Evolutionary conservation across 441 rosid genomes (phyloP), one percentile per base, ranked within the genome.

Genomic region (Metrosideros polymorpha): DNA sequence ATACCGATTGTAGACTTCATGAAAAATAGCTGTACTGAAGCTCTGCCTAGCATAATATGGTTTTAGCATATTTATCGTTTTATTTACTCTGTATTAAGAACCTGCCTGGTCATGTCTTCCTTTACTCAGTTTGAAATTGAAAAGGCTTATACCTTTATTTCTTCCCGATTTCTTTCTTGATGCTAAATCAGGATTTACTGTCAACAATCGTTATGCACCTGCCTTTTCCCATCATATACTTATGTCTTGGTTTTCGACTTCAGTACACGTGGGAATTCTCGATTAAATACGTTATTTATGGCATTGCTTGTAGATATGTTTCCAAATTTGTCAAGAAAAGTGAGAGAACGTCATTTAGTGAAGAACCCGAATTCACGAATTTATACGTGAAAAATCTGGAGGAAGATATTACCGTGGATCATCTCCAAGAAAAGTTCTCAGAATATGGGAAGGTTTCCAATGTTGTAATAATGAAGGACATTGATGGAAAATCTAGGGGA

Each of bases 301-400:
- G 13, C 39, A 53, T 85, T 83, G 54, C 53, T 83, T 82, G 25
- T 87, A 95, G 98, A 85, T 93, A 92, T 89, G 98, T 96, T 17
- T 88, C 93, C 15, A 94, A 94, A 89, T 97, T 97, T 87, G 89
- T 95, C 82, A 93, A 89, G 89, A 95, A 90, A 92, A 89, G 87
- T 84, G 94, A 94, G 45, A 92, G 99, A 87, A 88, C 86, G 42
- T 85, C 91, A 51, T 57, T 89, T 71, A 12, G 91, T 52, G 89
- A 87, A 75, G 90, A 91, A 85, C 88, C 88, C 32, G 88, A 89
- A 17, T 92, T 89, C 82, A 93, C 93, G 52, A 94, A 95, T 90
- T 89, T 96, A 39, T 96, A 94, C 85, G 95, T 96, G 89, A 96
- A 95, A 86, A 95, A 96, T 88, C 85, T 96, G 86, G 86, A 63